Conservation (phyloP, 306 rosid genomes). For the Luffa aegyptiaca region DNA sequence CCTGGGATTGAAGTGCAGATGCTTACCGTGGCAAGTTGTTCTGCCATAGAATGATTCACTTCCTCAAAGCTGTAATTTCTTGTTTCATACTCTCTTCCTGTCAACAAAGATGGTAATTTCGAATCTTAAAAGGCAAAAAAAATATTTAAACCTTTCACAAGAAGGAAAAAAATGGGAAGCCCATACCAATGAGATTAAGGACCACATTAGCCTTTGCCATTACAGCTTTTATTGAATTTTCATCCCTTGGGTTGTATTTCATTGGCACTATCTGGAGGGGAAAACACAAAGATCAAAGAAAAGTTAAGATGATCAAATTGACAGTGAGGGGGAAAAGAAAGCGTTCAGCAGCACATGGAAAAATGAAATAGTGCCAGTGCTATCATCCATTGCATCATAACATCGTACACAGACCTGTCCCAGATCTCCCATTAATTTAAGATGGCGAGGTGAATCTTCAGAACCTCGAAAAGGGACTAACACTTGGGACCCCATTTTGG, state of each 20-base stretch:
- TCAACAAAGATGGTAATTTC: conserved; percentile 6
- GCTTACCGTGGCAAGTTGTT: conserved; percentile 67
- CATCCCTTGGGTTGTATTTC: conserved; percentile 94
- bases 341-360: not conserved
- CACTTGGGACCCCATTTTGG: conserved; percentile 96
- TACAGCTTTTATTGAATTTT: conserved; percentile 86
- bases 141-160: not conserved
- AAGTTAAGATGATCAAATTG: conserved; percentile 19
- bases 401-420: conserved; percentile 62
- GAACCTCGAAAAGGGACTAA: conserved; percentile 91
- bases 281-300: not conserved
- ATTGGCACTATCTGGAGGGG: conserved; percentile 72
- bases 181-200: conserved; percentile 84
- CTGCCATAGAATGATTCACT: conserved; percentile 85
- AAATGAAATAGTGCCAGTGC: not conserved
- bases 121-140: not conserved
- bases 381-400: not conserved
- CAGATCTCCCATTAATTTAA: conserved; percentile 96
- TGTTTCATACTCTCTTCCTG: conserved; percentile 96
- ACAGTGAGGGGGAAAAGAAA: conserved; percentile 6
- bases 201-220: conserved; percentile 96
- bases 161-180: not conserved
- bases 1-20: conserved; percentile 8
- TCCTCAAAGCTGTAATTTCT: conserved; percentile 94
- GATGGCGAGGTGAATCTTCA: conserved; percentile 89